Conservation (phyloP, 495 filamentous ascomycete species). For the Alectoria sarmentosa region DNA sequence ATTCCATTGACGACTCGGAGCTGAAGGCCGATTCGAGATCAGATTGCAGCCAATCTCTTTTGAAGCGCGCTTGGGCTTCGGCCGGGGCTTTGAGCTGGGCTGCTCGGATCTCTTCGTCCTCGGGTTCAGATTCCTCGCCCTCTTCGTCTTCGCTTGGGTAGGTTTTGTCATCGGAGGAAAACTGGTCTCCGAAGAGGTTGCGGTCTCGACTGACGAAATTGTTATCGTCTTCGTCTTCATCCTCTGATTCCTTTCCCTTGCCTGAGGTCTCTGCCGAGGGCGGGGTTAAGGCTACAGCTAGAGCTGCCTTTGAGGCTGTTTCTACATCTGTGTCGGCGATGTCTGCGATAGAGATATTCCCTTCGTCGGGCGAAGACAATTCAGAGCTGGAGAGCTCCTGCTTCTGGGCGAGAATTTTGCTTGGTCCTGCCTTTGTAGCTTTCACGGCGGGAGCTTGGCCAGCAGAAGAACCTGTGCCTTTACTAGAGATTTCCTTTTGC, state of each 20-base stretch:
- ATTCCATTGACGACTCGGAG: slow-evolving; percentile 24
- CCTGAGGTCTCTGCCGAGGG: neutral
- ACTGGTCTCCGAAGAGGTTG: too few species aligned
- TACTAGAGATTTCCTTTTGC: neutral
- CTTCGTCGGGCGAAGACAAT: slow-evolving; percentile 28
- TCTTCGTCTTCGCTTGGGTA: neutral
- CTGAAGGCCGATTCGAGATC: slow-evolving; percentile 5
- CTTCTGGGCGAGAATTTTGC: neutral
- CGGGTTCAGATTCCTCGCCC: neutral
- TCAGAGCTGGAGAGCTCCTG: neutral
- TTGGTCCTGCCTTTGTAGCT: neutral
- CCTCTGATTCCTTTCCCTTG: neutral
- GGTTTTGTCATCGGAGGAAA: neutral
- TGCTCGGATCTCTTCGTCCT: neutral
- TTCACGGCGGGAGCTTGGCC: neutral
- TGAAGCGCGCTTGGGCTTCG: too few species aligned
- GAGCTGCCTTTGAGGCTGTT: slow-evolving; percentile 29
- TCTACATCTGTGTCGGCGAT: slow-evolving; percentile 63
- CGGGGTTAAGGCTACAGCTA: neutral
- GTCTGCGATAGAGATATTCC: slow-evolving; percentile 54
- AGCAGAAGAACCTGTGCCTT: neutral
- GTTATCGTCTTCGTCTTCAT: neutral
- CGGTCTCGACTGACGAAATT: too few species aligned
- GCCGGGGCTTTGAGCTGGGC: too few species aligned
- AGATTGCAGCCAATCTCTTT: slow-evolving; percentile 10